Conservation (phyloP, 2,329 filamentous ascomycete genomes). For the Cladosporium colombiae region DNA sequence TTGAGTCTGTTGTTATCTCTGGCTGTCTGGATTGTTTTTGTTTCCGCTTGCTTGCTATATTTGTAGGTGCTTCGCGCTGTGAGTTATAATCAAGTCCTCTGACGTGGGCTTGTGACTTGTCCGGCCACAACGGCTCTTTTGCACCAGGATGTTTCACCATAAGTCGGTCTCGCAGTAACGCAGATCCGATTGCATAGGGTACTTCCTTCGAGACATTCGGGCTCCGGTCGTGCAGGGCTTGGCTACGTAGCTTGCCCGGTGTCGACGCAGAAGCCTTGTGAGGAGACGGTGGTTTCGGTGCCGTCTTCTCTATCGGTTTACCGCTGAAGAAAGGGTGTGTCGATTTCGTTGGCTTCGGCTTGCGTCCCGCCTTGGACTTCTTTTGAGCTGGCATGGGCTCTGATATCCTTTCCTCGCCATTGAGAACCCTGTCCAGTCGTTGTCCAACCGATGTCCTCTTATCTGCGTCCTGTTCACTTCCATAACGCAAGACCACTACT, state of each 20-base stretch:
- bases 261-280: conserved; percentile 45
- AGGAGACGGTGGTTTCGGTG: conserved; percentile 32
- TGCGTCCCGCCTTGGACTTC: conserved; percentile 27
- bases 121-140: conserved; percentile 70
- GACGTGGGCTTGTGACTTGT: conserved; percentile 64
- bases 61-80: too few species aligned
- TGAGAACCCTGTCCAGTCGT: conserved; percentile 65
- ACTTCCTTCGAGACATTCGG: conserved; percentile 24
- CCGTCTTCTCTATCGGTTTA: conserved; percentile 46
- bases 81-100: conserved; percentile 45
- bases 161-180: conserved; percentile 36
- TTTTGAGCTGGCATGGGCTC: conserved; percentile 29
- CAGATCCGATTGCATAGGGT: conserved; percentile 29
- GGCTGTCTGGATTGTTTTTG: conserved; percentile 31
- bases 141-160: conserved; percentile 65
- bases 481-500: conserved; percentile 52
- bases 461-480: conserved; percentile 46
- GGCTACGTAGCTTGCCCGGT: conserved; percentile 46
- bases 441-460: conserved; percentile 53
- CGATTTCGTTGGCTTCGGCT: conserved; percentile 31
- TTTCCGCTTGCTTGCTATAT: conserved; percentile 37
- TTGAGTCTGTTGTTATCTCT: conserved; percentile 31
- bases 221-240: conserved; percentile 30
- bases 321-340: conserved; percentile 71
- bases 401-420: conserved; percentile 37